These are phyloP conservation scores for Lenwebbia sp. DNA, from an alignment of 345 rosid genomes.

Conservation along the genomic window DNA sequence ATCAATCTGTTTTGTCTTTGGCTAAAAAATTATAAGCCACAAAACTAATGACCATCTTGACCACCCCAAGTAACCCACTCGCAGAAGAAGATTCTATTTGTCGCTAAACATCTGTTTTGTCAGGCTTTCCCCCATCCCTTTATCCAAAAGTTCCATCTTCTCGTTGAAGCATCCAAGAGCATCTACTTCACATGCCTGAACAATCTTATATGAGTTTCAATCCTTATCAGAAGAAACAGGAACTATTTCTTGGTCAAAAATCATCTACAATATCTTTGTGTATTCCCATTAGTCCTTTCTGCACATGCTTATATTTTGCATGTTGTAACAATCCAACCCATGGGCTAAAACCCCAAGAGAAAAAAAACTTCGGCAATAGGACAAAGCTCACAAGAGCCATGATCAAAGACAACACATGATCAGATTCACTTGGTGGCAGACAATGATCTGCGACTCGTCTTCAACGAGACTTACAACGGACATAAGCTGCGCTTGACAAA, in stretches of 20 bases:
- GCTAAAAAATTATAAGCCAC: neutral
- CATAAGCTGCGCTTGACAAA: neutral
- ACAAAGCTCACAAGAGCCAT: neutral
- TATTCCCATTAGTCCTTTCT: neutral
- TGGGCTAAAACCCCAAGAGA: neutral
- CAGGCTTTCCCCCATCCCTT: neutral
- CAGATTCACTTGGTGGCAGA: neutral
- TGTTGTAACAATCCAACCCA: neutral
- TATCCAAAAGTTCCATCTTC: neutral
- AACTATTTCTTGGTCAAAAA: neutral
- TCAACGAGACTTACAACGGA: neutral
- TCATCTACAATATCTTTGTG: neutral
- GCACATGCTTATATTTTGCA: neutral
- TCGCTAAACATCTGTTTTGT: neutral
- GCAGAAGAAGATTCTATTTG: neutral
- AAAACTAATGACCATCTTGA: neutral
- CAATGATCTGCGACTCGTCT: neutral
- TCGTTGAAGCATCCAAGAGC: neutral
- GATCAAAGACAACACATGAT: neutral
- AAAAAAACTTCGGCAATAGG: neutral
- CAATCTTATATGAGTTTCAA: neutral
- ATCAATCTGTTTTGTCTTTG: neutral
- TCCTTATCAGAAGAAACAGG: neutral
- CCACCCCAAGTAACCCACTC: neutral
- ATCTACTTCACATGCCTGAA: neutral